Percentiles rank a stretch among this genome's conserved stretches.
Evolutionary conservation across 2,329 filamentous ascomycete genomes (phyloP).

Genomic region (Elsinoe batatas): DNA sequence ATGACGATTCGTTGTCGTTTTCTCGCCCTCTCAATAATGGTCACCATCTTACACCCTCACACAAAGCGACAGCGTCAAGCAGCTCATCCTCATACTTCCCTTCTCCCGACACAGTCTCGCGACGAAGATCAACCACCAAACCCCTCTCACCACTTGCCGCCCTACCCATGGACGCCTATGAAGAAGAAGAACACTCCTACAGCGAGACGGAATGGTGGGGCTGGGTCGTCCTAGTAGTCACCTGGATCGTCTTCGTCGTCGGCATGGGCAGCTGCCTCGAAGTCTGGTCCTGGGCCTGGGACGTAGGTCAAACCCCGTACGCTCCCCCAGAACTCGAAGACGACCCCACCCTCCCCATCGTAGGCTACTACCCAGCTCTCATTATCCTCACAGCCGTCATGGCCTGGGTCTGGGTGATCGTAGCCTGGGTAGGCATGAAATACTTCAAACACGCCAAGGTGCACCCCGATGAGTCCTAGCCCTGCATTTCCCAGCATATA

Average conservation of each 20-base stretch:
- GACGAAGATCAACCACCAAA: conserved; percentile 16
- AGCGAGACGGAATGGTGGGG: conserved; percentile 96
- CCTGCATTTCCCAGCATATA: neutral
- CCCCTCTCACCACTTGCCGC: conserved; percentile 16
- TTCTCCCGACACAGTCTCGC: conserved; percentile 14
- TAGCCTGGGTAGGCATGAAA: conserved; percentile 98
- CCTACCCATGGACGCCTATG: conserved; percentile 18
- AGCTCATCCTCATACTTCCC: conserved; percentile 24
- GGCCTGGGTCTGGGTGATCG: conserved; percentile 97
- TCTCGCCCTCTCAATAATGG: conserved; percentile 24
- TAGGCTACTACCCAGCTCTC: conserved; percentile 91
- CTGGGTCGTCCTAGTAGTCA: conserved; percentile 81
- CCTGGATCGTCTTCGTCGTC: conserved; percentile 91
- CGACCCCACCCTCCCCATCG: conserved; percentile 86
- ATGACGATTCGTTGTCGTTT: conserved; percentile 67
- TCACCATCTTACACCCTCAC: conserved; percentile 12
- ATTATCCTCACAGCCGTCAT: conserved; percentile 90
- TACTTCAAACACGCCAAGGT: conserved; percentile 98
- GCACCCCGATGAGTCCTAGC: conserved; percentile 44
- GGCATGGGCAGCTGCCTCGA: conserved; percentile 94
- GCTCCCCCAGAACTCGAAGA: conserved; percentile 92
- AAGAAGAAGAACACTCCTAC: conserved; percentile 69
- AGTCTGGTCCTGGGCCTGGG: conserved; percentile 98
- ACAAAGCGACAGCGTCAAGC: conserved; percentile 19
- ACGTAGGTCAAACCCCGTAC: conserved; percentile 91